phyloP scores from a whole-genome alignment of 2,329 filamentous ascomycete species.

The Pseudocercospora vitis region DNA sequence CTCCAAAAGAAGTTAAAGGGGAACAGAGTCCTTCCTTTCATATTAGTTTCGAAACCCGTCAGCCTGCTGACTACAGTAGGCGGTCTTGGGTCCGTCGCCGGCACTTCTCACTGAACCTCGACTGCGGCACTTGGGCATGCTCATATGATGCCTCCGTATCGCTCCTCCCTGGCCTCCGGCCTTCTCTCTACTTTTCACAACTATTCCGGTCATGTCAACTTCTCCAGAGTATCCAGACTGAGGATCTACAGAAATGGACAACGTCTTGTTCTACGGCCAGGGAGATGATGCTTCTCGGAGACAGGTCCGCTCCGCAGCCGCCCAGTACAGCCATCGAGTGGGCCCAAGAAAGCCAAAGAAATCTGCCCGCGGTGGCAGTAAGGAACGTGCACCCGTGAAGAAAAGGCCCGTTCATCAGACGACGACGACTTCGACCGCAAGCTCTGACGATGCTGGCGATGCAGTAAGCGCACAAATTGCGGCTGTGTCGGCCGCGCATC shows the following conservation, averaged over 20 bases:
- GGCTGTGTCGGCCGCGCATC: background rate
- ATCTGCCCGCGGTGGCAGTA: background rate
- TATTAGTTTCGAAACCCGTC: background rate
- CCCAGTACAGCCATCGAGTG: constrained; percentile 26
- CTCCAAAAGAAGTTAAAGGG: background rate
- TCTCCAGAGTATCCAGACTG: background rate
- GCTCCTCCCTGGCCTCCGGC: background rate
- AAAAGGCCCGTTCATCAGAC: background rate
- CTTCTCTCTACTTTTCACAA: background rate
- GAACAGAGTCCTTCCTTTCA: background rate
- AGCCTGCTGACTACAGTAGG: background rate
- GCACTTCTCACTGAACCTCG: background rate
- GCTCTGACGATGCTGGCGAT: constrained; percentile 4
- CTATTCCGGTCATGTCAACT: background rate
- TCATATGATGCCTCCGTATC: constrained; percentile 9
- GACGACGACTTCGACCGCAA: background rate
- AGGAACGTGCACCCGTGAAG: background rate
- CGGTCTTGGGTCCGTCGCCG: constrained; percentile 2
- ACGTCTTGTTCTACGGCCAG: constrained; percentile 29
- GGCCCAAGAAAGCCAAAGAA: constrained; percentile 28
- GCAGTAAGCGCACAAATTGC: background rate
- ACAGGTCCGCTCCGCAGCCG: constrained; percentile 27
- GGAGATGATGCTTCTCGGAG: constrained; percentile 24
- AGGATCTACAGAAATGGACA: constrained; percentile 18
- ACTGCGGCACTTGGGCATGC: constrained; percentile 13